Percentiles rank a stretch among this genome's conserved stretches.
Conservation (phyloP, 208 protist genomes). For the Crithidia expoeki region DNA sequence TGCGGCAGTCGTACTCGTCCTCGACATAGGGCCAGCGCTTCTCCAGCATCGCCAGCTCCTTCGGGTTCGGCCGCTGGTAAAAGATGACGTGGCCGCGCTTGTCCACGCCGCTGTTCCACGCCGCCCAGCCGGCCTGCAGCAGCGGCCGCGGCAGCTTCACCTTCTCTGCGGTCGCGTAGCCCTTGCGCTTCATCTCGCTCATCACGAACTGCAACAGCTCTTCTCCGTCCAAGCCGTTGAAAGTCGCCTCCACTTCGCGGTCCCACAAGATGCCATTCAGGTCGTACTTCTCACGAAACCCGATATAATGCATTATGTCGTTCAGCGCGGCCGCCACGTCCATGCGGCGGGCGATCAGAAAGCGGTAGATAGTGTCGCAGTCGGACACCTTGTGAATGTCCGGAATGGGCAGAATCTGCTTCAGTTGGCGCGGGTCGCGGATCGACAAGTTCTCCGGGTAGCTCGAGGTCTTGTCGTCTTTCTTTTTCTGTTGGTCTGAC, state of each 20-base stretch:
- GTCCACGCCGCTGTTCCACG: conserved; percentile 64
- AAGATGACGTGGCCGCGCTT: conserved; percentile 46
- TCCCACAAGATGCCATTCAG: conserved; percentile 62
- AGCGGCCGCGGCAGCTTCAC: conserved; percentile 50
- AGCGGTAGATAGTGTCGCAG: conserved; percentile 68
- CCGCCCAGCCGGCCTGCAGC: conserved; percentile 57
- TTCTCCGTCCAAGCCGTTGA: conserved; percentile 58
- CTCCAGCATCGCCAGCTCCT: conserved; percentile 46
- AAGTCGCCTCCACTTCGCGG: conserved; percentile 40
- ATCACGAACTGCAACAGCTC: conserved; percentile 48
- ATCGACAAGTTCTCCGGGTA: conserved; percentile 57
- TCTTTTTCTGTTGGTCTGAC: conserved; percentile 31
- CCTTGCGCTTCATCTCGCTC: conserved; percentile 31
- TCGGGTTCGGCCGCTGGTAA: conserved; percentile 59
- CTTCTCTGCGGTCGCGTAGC: conserved; percentile 13
- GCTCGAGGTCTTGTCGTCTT: conserved; percentile 4
- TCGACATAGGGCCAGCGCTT: conserved; percentile 52
- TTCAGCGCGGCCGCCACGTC: conserved; percentile 35
- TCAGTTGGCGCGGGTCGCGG: conserved; percentile 29
- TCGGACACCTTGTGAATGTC: conserved; percentile 64
- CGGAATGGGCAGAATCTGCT: conserved; percentile 56
- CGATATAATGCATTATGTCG: conserved; percentile 57
- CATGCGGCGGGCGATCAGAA: conserved; percentile 55
- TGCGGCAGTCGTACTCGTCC: conserved; percentile 46
- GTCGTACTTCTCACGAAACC: conserved; percentile 59